Evolutionary conservation across 2,329 filamentous ascomycete genomes (phyloP).

Genomic region (Monosporascus sp.): DNA sequence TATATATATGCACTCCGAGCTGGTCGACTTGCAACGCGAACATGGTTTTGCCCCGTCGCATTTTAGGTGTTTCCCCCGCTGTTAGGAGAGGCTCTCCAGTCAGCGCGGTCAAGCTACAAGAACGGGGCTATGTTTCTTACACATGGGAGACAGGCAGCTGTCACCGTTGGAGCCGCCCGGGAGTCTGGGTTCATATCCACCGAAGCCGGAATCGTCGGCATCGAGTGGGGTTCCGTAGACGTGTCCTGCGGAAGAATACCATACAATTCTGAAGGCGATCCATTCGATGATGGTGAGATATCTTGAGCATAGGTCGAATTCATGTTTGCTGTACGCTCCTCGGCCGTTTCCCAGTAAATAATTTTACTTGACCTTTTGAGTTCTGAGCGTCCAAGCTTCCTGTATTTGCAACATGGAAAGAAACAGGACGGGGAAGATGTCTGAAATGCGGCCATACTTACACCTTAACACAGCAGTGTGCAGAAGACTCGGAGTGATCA

Average conservation of each 20-base stretch:
- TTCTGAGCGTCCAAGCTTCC: not conserved
- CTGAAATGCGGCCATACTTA: too few species aligned
- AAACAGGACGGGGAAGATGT: not conserved
- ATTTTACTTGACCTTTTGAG: not conserved
- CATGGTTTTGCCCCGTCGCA: slow-evolving; percentile 69
- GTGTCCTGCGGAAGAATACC: not conserved
- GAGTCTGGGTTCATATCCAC: slow-evolving; percentile 11
- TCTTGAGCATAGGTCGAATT: not conserved
- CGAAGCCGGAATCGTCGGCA: slow-evolving; percentile 8
- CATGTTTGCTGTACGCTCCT: not conserved
- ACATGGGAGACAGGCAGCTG: slow-evolving; percentile 51
- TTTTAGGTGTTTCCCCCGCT: slow-evolving; percentile 66
- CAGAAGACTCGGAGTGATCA: too few species aligned
- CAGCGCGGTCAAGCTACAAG: slow-evolving; percentile 1
- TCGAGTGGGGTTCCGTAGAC: slow-evolving; percentile 8
- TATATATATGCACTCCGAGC: slow-evolving; percentile 63
- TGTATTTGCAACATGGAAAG: not conserved
- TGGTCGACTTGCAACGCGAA: slow-evolving; percentile 55
- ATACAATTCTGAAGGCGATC: not conserved
- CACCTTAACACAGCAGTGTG: too few species aligned
- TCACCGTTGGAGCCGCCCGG: slow-evolving; percentile 29
- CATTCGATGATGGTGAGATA: not conserved
- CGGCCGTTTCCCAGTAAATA: not conserved
- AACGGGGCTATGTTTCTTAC: slow-evolving; percentile 31
- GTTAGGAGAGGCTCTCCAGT: slow-evolving; percentile 9